These are phyloP conservation scores for Mikania micrantha DNA, from an alignment of 129 eudicot genomes.

Conservation along the genomic window DNA sequence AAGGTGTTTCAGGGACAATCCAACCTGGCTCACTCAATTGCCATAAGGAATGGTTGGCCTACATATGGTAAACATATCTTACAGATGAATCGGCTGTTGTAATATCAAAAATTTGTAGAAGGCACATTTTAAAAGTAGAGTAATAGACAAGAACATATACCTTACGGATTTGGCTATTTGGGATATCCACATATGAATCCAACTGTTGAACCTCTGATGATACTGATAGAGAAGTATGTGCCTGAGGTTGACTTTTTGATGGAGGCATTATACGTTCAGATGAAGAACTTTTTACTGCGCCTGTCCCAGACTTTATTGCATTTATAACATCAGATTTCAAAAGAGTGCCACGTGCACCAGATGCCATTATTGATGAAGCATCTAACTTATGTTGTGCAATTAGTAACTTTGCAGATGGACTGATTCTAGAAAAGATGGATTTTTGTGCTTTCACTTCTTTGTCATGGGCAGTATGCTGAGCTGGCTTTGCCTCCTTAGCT, in stretches of 20 bases:
- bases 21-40: background rate
- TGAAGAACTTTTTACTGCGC: constrained; percentile 36
- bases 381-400: constrained; percentile 69
- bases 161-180: constrained; percentile 94
- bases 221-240: constrained; percentile 35
- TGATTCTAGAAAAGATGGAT: constrained; percentile 55
- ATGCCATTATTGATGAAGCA: constrained; percentile 61
- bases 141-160: constrained; percentile 26
- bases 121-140: background rate
- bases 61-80: background rate
- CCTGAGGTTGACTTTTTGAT: constrained; percentile 30
- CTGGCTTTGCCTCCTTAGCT: constrained; percentile 49
- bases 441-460: constrained; percentile 31
- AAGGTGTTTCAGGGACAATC: background rate
- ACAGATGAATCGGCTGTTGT: background rate
- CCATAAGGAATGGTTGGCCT: background rate
- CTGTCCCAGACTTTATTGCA: constrained; percentile 80
- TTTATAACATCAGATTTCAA: constrained; percentile 83
- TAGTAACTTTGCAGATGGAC: constrained; percentile 95
- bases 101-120: background rate
- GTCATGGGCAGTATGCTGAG: constrained; percentile 26
- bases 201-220: constrained; percentile 42
- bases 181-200: constrained; percentile 61
- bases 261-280: constrained; percentile 37
- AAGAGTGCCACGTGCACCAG: constrained; percentile 95